Evolutionary conservation across 2,329 filamentous ascomycete genomes (phyloP), one percentile per base, ranked within the genome.

Genomic region (Didymella exigua): DNA sequence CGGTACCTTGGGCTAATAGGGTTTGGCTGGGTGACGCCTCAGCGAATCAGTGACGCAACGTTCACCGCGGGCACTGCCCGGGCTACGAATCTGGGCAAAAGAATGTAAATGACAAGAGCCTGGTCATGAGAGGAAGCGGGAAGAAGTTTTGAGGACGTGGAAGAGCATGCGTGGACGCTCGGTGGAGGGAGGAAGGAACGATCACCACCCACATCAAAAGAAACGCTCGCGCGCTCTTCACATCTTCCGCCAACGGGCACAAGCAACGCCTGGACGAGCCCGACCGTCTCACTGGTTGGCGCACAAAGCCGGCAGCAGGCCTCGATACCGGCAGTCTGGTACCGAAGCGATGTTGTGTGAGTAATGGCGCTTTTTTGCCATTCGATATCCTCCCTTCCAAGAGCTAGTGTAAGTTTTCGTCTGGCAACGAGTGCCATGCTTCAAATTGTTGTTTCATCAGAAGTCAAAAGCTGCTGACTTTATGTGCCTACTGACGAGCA

Each of bases 331-430:
- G 67, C 65, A 66, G 63, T 10, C 36, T 71, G 72, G 72, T 70
- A 70, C 57, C 70, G 71, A 73, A 63, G 62, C 61, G 61, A 54
- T 63, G 59, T 66, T 58, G 57, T 68, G 61, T 63, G 63, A 65
- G 44, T 36, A 46, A 57, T 65, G 61, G 66, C 66, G 66, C 56
- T 42, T 58, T 58, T 56, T 55, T 21, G 27, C 14, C 52, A 54
- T 53, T 54, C 51, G 53, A 59, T 41, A 38, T 60, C 49, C 49
- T 40, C 27, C 33, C 14, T 47, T 19, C 10, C 30, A 18, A 48
- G 31, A 49, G 31, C 44, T 26, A 43, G 31, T n/a, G 16, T n/a
- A 42, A 24, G 30, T 27, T 21, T 34, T 19, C 14, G 16, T 7
- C 33, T 23, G 19, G 16, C 23, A 30, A 14, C 9, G 14, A 13